phyloP scores from a whole-genome alignment of 345 rosid species.

The Diplotaxis tenuifolia region DNA sequence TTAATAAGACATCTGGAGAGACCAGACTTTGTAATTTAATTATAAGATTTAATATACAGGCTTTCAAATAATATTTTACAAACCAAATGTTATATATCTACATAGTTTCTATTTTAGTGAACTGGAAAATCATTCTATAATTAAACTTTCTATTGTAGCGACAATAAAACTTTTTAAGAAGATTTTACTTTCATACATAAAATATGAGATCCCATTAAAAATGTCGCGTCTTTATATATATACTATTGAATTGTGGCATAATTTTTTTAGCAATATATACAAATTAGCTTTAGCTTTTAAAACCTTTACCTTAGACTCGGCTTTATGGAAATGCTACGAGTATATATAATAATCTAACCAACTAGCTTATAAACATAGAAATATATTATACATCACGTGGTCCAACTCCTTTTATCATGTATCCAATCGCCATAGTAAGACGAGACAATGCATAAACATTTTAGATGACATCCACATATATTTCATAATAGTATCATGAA shows the following conservation, averaged over 20 bases:
- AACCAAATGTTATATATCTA: not conserved
- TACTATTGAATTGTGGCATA: conserved; percentile 14
- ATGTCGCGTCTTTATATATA: not conserved
- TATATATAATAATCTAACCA: conserved; percentile 14
- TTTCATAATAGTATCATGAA: not conserved
- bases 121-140: not conserved
- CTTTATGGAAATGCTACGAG: conserved; percentile 25
- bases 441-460: not conserved
- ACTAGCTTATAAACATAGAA: conserved; percentile 11
- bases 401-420: conserved; percentile 8
- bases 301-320: conserved; percentile 17
- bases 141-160: not conserved
- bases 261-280: not conserved
- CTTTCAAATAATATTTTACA: not conserved
- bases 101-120: not conserved
- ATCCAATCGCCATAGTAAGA: not conserved
- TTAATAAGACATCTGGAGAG: not conserved
- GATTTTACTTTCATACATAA: not conserved
- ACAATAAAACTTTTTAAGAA: not conserved
- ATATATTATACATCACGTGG: conserved; percentile 13
- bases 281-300: conserved; percentile 21
- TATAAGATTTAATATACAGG: not conserved
- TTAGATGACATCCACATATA: conserved; percentile 1
- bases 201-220: not conserved
- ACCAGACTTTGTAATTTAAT: not conserved